Conservation (phyloP, 106 monocot genomes). For the Posidonia australis region DNA sequence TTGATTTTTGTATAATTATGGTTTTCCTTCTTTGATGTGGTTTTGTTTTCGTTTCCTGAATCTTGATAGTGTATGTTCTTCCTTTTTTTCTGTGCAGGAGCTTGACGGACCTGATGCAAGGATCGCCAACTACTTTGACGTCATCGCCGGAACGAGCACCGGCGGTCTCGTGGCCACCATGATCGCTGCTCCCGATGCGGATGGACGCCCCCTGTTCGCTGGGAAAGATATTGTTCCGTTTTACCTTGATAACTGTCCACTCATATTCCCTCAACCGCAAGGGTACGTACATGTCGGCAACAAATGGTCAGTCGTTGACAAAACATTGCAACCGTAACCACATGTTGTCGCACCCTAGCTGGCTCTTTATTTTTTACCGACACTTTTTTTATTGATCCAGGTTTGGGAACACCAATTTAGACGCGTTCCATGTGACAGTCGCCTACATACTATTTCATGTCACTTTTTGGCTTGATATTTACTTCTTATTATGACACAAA, state of each 20-base stretch:
- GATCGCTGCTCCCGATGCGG: not conserved
- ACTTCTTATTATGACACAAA: too few species aligned
- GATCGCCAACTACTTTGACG: conserved; percentile 19
- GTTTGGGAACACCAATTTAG: too few species aligned
- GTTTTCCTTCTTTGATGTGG: not conserved
- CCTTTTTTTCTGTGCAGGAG: conserved; percentile 1
- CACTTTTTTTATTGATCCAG: too few species aligned
- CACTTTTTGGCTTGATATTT: too few species aligned
- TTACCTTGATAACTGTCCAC: conserved; percentile 5
- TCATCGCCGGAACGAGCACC: conserved; percentile 21
- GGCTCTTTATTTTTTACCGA: too few species aligned
- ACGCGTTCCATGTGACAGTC: too few species aligned
- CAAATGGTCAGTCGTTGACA: too few species aligned
- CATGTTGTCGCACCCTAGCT: too few species aligned
- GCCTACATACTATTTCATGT: too few species aligned
- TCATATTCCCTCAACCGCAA: conserved; percentile 8
- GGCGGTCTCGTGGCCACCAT: conserved; percentile 14
- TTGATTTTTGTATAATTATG: not conserved
- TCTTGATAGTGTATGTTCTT: not conserved
- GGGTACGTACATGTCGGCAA: not conserved
- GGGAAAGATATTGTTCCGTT: conserved; percentile 6
- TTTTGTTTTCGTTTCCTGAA: not conserved
- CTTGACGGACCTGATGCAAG: conserved; percentile 15
- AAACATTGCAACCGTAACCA: too few species aligned
- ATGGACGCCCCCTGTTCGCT: conserved; percentile 9